phyloP scores from a whole-genome alignment of 1,284 basidiomycete genomes.

The Pseudozyma sp. region DNA sequence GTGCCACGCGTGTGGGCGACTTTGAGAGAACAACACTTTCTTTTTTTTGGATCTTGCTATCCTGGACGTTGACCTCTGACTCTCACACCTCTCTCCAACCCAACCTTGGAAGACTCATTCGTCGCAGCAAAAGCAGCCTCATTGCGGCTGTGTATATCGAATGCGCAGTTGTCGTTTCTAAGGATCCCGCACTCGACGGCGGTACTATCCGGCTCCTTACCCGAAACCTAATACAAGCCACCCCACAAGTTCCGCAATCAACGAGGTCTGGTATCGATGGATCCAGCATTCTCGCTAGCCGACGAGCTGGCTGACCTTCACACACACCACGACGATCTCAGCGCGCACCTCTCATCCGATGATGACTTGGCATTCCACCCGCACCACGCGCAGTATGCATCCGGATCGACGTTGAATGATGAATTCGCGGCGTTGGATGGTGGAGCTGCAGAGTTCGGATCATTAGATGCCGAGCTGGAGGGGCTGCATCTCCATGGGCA shows the following conservation, averaged over 20 bases:
- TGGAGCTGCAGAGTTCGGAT: neutral
- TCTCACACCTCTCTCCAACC: too few species aligned
- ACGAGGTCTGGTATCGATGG: constrained; percentile 18
- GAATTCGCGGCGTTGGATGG: neutral
- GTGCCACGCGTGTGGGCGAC: too few species aligned
- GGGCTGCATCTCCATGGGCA: constrained; percentile 4
- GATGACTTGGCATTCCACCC: constrained; percentile 12
- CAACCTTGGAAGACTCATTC: too few species aligned
- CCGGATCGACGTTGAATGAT: neutral
- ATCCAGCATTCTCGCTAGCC: constrained; percentile 42
- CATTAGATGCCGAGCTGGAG: constrained; percentile 15
- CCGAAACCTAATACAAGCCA: neutral
- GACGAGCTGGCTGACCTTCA: constrained; percentile 21
- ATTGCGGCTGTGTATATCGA: too few species aligned
- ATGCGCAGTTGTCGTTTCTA: too few species aligned
- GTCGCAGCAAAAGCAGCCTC: too few species aligned
- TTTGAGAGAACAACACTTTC: constrained; percentile 12
- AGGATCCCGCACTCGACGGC: too few species aligned
- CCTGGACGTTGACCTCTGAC: too few species aligned
- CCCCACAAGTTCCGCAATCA: neutral
- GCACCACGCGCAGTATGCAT: neutral
- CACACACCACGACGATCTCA: neutral
- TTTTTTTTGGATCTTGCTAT: neutral
- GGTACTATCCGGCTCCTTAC: too few species aligned
- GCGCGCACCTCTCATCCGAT: neutral